Evolutionary conservation across 805 yeast genomes (phyloP).

Genomic region (Tetrapisispora nanseiensis): DNA sequence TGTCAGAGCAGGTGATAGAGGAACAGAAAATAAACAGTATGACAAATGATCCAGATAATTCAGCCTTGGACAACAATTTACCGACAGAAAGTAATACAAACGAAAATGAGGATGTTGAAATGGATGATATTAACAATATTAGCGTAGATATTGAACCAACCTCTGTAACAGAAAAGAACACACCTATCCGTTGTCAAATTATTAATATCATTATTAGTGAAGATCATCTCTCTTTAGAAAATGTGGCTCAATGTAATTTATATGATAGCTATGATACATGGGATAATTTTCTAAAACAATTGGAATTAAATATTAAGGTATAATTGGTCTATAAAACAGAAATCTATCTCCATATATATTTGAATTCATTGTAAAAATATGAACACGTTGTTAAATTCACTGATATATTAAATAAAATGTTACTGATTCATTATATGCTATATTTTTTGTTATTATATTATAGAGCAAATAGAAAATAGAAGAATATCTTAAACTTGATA

Average conservation of each 20-base stretch:
- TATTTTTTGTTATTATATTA: no score
- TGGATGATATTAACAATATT: background rate
- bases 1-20: constrained; percentile 19
- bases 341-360: background rate
- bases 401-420: no score
- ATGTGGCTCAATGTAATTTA: constrained; percentile 15
- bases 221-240: constrained; percentile 19
- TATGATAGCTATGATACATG: constrained; percentile 18
- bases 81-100: background rate
- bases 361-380: no score
- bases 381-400: no score
- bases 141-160: background rate
- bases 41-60: constrained; percentile 4
- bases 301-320: constrained; percentile 5
- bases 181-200: background rate
- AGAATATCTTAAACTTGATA: no score
- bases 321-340: background rate
- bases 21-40: constrained; percentile 9
- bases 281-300: constrained; percentile 13
- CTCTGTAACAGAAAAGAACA: background rate
- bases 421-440: no score
- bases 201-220: constrained; percentile 20
- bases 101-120: constrained; percentile 3
- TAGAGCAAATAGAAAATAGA: no score
- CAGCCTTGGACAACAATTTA: background rate